These are phyloP conservation scores for Leccinum subgranulosum DNA, from an alignment of 768 basidiomycete species.

Conservation along the genomic window DNA sequence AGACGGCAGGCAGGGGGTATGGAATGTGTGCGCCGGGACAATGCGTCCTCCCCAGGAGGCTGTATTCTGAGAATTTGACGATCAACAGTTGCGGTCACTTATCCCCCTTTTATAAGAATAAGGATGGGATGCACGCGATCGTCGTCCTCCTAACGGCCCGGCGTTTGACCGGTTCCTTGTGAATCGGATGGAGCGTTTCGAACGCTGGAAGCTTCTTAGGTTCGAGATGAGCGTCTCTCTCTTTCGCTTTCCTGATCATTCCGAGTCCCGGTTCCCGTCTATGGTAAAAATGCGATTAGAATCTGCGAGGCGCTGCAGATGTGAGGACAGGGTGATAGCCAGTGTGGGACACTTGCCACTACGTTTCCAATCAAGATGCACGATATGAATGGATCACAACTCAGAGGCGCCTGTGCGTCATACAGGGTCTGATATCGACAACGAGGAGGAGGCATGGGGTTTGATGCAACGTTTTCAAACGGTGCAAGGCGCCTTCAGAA, in stretches of 20 bases:
- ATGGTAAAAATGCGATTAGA: background rate
- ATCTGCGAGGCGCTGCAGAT: background rate
- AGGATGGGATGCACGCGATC: constrained; percentile 1
- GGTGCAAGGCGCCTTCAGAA: background rate
- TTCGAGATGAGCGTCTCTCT: constrained; percentile 6
- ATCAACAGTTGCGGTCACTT: too few species aligned
- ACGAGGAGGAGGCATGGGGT: constrained; percentile 12
- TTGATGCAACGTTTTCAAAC: background rate
- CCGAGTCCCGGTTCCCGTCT: background rate
- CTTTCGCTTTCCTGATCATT: background rate
- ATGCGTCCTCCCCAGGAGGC: constrained; percentile 1
- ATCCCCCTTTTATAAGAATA: constrained; percentile 4
- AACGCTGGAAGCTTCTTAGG: constrained; percentile 11
- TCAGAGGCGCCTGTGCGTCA: background rate
- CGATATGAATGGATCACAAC: background rate
- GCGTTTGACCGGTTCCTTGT: constrained; percentile 1
- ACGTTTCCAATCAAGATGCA: background rate
- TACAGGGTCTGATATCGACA: background rate
- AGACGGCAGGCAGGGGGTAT: background rate
- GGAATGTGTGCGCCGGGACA: background rate
- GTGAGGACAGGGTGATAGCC: background rate
- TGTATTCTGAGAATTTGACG: background rate
- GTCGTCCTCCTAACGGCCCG: background rate
- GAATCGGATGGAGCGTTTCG: background rate
- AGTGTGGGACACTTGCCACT: background rate